Conservation (phyloP, 768 basidiomycete genomes). For the Harrya chromipes region DNA sequence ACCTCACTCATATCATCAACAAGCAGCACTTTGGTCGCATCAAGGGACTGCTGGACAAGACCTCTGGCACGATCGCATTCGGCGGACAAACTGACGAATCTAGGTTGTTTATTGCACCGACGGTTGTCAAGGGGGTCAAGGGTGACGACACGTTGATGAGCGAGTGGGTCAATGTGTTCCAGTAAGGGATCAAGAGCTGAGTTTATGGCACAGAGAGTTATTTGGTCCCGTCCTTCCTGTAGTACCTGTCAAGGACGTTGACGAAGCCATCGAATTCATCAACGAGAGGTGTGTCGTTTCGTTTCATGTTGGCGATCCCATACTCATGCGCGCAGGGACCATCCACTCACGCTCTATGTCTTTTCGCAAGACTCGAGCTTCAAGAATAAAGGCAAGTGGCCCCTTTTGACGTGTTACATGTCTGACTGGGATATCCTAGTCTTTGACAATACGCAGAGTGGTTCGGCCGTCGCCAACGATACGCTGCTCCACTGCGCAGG, state of each 20-base stretch:
- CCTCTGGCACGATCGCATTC: constrained; percentile 60
- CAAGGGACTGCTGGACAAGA: constrained; percentile 58
- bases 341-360: constrained; percentile 75
- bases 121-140: constrained; percentile 62
- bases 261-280: constrained; percentile 69
- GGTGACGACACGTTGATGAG: constrained; percentile 70
- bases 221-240: constrained; percentile 83
- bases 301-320: neutral
- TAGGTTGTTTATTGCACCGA: constrained; percentile 67
- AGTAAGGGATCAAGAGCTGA: neutral
- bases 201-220: constrained; percentile 54
- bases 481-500: constrained; percentile 56
- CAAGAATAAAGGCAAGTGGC: constrained; percentile 56
- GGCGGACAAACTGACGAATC: constrained; percentile 62
- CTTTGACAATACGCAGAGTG: constrained; percentile 67
- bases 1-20: constrained; percentile 52
- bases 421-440: constrained; percentile 39
- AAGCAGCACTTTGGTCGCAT: constrained; percentile 55
- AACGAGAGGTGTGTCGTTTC: constrained; percentile 46
- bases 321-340: constrained; percentile 44
- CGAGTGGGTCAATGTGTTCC: constrained; percentile 46
- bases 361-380: constrained; percentile 60
- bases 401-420: neutral
- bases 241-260: constrained; percentile 64
- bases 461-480: constrained; percentile 70